phyloP scores from a whole-genome alignment of 2,329 filamentous ascomycete species.

The Truncatella angustata region DNA sequence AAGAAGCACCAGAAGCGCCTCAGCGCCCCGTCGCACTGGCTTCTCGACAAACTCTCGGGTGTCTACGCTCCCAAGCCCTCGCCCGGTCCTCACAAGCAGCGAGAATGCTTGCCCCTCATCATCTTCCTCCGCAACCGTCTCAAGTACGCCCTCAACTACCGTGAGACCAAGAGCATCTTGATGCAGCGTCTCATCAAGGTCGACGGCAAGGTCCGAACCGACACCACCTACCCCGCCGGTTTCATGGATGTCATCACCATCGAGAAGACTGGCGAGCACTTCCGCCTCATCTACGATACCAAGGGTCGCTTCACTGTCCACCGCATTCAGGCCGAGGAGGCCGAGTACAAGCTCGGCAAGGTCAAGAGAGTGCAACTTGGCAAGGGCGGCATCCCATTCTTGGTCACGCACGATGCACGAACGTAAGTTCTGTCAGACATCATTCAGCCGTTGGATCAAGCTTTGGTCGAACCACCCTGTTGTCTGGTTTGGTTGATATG shows the following conservation, averaged over 20 bases:
- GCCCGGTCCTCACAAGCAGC: conserved; percentile 96
- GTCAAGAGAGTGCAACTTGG: conserved; percentile 99
- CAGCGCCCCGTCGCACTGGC: conserved; percentile 98
- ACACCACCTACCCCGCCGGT: conserved; percentile 93
- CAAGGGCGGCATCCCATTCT: conserved; percentile 99
- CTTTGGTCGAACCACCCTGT: conserved; percentile 71
- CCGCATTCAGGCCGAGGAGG: conserved; percentile 98
- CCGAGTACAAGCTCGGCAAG: conserved; percentile 99
- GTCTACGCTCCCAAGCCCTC: conserved; percentile 72
- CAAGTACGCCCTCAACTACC: conserved; percentile 99
- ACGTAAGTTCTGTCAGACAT: conserved; percentile 98
- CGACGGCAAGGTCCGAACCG: conserved; percentile 98
- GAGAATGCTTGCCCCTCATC: conserved; percentile 97
- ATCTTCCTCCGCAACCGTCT: conserved; percentile 96
- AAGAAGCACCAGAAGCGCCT: conserved; percentile 99
- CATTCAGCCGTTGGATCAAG: conserved; percentile 99
- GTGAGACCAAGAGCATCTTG: conserved; percentile 95
- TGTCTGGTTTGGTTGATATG: conserved; percentile 16
- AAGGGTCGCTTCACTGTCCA: conserved; percentile 99
- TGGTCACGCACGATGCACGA: conserved; percentile 99
- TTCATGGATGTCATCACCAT: conserved; percentile 99
- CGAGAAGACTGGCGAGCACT: conserved; percentile 99
- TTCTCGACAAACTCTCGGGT: conserved; percentile 99
- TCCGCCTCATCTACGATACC: conserved; percentile 99
- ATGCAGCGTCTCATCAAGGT: conserved; percentile 99